Percentiles rank a stretch among this genome's conserved stretches.
Conservation (phyloP, 2,329 filamentous ascomycete species). For the Emergomyces africanus region DNA sequence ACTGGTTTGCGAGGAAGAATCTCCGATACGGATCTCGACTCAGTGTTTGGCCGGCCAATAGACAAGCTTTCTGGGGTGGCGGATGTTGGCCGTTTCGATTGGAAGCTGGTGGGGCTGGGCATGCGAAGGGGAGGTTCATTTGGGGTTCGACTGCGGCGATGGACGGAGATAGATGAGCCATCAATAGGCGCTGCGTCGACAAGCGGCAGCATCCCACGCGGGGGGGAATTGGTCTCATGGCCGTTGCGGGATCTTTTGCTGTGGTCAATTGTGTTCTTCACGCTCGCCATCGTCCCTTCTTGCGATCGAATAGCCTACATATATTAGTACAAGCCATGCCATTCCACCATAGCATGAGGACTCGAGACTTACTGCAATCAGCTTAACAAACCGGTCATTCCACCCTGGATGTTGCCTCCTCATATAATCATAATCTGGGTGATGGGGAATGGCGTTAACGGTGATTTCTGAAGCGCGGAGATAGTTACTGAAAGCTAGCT, state of each 20-base stretch:
- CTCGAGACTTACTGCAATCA: constrained; percentile 43
- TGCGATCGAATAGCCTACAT: constrained; percentile 18
- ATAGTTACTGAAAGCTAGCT: too few relatives aligned
- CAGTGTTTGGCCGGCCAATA: constrained; percentile 5
- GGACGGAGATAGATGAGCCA: background rate
- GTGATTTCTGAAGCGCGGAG: too few relatives aligned
- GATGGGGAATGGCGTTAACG: constrained; percentile 60
- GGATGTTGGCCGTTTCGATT: constrained; percentile 8
- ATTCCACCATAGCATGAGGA: background rate
- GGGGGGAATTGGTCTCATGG: background rate
- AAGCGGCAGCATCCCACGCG: background rate
- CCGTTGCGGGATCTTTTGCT: constrained; percentile 4
- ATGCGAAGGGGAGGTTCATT: constrained; percentile 14
- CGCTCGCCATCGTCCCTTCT: constrained; percentile 29
- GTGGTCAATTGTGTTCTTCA: constrained; percentile 27
- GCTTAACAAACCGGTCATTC: constrained; percentile 37
- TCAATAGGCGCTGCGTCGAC: background rate
- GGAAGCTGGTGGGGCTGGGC: constrained; percentile 30
- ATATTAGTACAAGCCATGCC: background rate
- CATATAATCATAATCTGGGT: constrained; percentile 59
- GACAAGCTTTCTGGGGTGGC: background rate
- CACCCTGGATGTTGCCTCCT: constrained; percentile 40
- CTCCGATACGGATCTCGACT: constrained; percentile 14
- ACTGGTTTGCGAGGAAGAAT: constrained; percentile 13
- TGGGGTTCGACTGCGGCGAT: background rate